Base-by-base conservation (phyloP, 805 yeast genomes). In the Teunomyces funiuensis region DNA sequence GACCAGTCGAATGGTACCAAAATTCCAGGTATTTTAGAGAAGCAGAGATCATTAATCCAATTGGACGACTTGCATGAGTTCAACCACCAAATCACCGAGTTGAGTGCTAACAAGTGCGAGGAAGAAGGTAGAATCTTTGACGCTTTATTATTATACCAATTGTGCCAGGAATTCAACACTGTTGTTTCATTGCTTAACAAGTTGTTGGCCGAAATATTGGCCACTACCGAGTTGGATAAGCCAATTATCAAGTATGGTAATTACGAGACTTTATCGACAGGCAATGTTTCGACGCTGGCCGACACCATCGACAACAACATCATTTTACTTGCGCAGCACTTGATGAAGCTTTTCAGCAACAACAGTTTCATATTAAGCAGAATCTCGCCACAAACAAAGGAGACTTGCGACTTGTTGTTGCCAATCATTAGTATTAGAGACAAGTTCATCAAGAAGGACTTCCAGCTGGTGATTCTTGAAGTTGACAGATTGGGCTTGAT, bases 91-190 rank as follows among this genome's bases (percentile, higher is more conserved):
- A 88, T 91, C 30, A 83, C 93, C 3, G 95, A 85, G 57, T 81
- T 80, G 45, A 89, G 96, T 20, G 97, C 97, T 3, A 74, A 74
- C 33, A 80, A 80, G 51, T 95, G 97, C 11, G 93, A 87, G 54
- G 93, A 88, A 51, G 98, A 90, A 54, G 97, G 97, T 6, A 76
- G 96, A 55, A 74, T 80, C 10, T 80, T 83, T 46, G 98, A 93
- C 57, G 87, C 97, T 14, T 76, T 93, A 46, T 70, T 87, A 43
- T 73, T 93, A 41, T 91, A 87, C 59, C 96, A 90, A 63, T 75
- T 91, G 49, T 80, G 95, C 36, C 95, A 87, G 63, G 96, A 90
- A 51, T 85, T 85, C 60, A 85, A 85, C 56, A 82, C 85, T 22
- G 97, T 88, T 10, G 76, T 91, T 6, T 62, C 76, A 1, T 75